These are phyloP conservation scores for Hyphopichia burtonii DNA, from an alignment of 1,139 yeast species.

Conservation along the genomic window DNA sequence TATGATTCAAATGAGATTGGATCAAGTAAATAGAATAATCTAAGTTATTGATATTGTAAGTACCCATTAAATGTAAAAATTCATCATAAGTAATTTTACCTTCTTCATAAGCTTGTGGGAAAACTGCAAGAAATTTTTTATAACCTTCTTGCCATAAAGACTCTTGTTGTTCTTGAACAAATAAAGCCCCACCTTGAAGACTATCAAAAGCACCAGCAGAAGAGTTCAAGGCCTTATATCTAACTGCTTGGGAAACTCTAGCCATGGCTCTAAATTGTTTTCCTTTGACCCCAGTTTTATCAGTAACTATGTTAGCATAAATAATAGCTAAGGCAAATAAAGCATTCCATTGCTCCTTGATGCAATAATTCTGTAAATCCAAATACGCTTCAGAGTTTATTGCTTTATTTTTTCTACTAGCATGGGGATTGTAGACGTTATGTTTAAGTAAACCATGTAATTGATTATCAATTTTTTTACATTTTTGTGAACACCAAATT, in stretches of 20 bases:
- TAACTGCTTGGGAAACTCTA: conserved; percentile 61
- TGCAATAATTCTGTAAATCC: conserved; percentile 59
- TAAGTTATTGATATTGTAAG: conserved; percentile 70
- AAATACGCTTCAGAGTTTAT: conserved; percentile 52
- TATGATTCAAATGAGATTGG: conserved; percentile 75
- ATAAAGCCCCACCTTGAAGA: conserved; percentile 49
- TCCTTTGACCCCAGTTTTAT: conserved; percentile 39
- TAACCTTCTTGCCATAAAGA: conserved; percentile 60
- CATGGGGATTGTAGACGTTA: conserved; percentile 23
- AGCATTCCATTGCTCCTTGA: conserved; percentile 67
- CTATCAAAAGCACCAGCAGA: conserved; percentile 57
- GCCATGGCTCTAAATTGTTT: conserved; percentile 64
- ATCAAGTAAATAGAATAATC: conserved; percentile 60
- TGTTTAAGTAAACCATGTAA: conserved; percentile 66
- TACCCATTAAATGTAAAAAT: conserved; percentile 63
- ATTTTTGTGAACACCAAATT: conserved; percentile 69
- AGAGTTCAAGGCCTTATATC: conserved; percentile 61
- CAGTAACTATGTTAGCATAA: conserved; percentile 48
- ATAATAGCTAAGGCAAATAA: conserved; percentile 64
- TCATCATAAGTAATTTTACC: conserved; percentile 48
- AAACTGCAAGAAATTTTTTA: conserved; percentile 47
- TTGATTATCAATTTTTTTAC: conserved; percentile 53
- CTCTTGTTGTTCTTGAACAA: conserved; percentile 58
- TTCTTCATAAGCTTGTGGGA: conserved; percentile 35
- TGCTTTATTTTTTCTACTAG: conserved; percentile 23